phyloP scores from a whole-genome alignment of 768 basidiomycete genomes.

The Termitomyces sp. region DNA sequence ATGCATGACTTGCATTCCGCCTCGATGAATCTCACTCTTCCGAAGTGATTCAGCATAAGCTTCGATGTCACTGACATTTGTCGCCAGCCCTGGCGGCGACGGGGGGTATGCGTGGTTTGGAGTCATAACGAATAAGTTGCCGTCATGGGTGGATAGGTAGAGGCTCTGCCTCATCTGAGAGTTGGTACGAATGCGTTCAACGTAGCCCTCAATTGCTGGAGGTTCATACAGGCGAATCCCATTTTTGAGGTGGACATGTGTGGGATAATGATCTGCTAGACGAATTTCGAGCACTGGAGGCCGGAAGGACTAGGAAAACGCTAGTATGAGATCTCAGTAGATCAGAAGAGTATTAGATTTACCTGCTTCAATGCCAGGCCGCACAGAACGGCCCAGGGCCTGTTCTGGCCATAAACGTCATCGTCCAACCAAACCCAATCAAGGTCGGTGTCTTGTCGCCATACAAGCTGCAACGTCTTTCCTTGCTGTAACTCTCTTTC shows the following conservation, averaged over 20 bases:
- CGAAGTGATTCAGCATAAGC: constrained; percentile 33
- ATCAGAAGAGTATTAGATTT: constrained; percentile 12
- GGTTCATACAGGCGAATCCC: constrained; percentile 62
- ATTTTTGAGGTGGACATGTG: constrained; percentile 36
- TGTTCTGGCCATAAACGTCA: constrained; percentile 52
- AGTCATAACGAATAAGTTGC: constrained; percentile 59
- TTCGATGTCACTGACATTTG: constrained; percentile 19
- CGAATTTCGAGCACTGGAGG: constrained; percentile 69
- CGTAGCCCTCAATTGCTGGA: constrained; percentile 80
- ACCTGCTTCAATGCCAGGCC: constrained; percentile 75
- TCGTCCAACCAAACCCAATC: constrained; percentile 86
- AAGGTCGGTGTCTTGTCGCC: constrained; percentile 66
- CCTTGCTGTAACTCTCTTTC: constrained; percentile 50
- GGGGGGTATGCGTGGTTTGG: constrained; percentile 60
- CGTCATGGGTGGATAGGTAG: constrained; percentile 71
- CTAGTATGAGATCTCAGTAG: background rate
- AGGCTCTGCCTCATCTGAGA: constrained; percentile 50
- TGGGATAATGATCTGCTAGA: constrained; percentile 63
- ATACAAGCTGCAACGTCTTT: constrained; percentile 64
- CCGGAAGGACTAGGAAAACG: constrained; percentile 22
- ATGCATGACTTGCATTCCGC: constrained; percentile 54
- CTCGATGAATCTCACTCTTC: constrained; percentile 54
- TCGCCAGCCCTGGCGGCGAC: constrained; percentile 52
- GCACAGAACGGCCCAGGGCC: constrained; percentile 71
- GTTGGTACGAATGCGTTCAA: constrained; percentile 63